A percentile compares a stretch with the other conserved stretches of the same genome.
These are phyloP conservation scores for Coemansia sp. DNA, from an alignment of 192 early-diverging fungal genomes.

Conservation along the genomic window DNA sequence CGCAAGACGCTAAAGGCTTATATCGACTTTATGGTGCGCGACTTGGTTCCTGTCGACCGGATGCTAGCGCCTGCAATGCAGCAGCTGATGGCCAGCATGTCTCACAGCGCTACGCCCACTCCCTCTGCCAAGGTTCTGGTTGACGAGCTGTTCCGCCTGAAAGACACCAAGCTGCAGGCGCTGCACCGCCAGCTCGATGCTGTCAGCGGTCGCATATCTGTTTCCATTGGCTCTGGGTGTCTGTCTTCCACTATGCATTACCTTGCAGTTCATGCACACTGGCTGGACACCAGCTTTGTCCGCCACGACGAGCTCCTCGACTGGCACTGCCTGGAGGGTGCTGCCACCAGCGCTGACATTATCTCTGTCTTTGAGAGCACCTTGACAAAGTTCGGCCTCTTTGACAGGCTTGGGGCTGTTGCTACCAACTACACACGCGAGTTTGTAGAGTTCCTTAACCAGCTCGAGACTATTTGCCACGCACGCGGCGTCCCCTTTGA, in stretches of 20 bases:
- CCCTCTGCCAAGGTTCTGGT: constrained; percentile 26
- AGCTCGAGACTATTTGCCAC: constrained; percentile 50
- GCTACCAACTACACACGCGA: constrained; percentile 52
- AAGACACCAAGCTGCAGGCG: constrained; percentile 7
- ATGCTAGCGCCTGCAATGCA: constrained; percentile 48
- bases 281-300: constrained; percentile 30
- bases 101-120: constrained; percentile 8
- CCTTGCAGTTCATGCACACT: constrained; percentile 43
- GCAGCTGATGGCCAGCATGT: constrained; percentile 32
- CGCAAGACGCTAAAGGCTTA: constrained; percentile 34
- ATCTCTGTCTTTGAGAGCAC: constrained; percentile 46
- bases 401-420: constrained; percentile 29
- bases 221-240: constrained; percentile 39
- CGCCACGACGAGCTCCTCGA: constrained; percentile 39
- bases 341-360: constrained; percentile 44
- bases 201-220: constrained; percentile 23
- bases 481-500: constrained; percentile 45
- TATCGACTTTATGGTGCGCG: constrained; percentile 47
- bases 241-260: constrained; percentile 19
- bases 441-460: constrained; percentile 52
- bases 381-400: constrained; percentile 33
- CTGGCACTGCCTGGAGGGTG: constrained; percentile 39
- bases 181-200: constrained; percentile 24
- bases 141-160: constrained; percentile 28
- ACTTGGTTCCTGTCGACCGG: constrained; percentile 33